Evolutionary conservation across 2,329 filamentous ascomycete genomes (phyloP), one percentile per base, ranked within the genome.

Genomic region (Penicillium sp.): DNA sequence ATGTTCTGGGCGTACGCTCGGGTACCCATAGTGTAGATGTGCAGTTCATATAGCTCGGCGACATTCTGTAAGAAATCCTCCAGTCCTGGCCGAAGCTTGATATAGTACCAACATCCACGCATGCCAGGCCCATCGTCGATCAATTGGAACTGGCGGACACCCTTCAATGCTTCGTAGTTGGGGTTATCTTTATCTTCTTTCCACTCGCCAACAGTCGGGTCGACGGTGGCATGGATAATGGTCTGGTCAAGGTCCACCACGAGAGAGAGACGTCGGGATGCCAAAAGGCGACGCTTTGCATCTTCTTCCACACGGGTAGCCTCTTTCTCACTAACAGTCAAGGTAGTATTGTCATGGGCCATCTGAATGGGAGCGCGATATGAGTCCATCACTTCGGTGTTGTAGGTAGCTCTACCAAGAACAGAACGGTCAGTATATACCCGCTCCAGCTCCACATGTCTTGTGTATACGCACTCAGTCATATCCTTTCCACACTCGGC

Each of bases 1-100:
- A 99, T 95, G 56, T 90, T 88, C 62, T 92, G 81, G 9, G 94
- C 94, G 69, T 99, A 99, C n/a, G 93, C 90, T 58, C 94, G 85
- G 21, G 94, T 99, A 51, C 93, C 94, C 94, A 99, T 99, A 41
- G 94, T 99, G 77, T 99, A 99, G 58, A 99, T 93, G 70, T 99
- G 94, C 66, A 97, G 79, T 75, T 99, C 94, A 74, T 94, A 99
- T 65, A 94, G 78, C 65, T 86, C 81, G 1, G 90, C 84, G 44
- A 96, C 81, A 47, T 84, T 83, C 53, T 88, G 79, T 45, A 99
- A 79, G 67, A 99, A 99, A 39, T 87, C 83, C 57, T 85, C 79
- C 46, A 97, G 76, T 2, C 92, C 91, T 0, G 94, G 94, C 33
- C 94, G 89, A 76, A 96, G 85, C 77, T 99, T 99, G 78, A 99